Evolutionary conservation across 129 eudicot genomes (phyloP).

Genomic region (Deinandra increscens): DNA sequence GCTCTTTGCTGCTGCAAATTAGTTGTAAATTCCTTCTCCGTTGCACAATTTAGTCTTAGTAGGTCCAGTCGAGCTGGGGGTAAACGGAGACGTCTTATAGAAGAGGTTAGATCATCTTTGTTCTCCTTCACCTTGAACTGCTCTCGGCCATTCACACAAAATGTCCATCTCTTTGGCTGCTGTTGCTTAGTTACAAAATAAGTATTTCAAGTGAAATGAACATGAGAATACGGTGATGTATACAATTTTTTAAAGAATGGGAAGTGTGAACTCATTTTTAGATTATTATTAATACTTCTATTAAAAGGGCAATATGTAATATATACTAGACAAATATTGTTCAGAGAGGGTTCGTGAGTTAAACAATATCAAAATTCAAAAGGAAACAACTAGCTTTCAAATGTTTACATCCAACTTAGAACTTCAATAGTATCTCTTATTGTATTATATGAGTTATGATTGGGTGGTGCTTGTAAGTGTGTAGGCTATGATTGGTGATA

Average conservation of each 20-base stretch:
- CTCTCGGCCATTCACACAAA: conserved; percentile 13
- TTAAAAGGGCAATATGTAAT: conserved; percentile 7
- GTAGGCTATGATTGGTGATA: conserved; percentile 15
- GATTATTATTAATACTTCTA: conserved; percentile 11
- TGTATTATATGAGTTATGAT: not conserved
- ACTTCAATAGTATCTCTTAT: not conserved
- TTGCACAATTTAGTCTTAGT: conserved; percentile 49
- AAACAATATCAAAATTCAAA: not conserved
- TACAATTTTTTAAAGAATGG: not conserved
- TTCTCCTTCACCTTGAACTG: not conserved
- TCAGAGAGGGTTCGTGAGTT: not conserved
- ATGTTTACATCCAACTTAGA: not conserved
- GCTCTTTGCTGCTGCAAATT: conserved; percentile 92
- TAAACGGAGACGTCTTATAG: conserved; percentile 78
- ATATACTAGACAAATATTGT: not conserved
- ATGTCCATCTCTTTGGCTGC: conserved; percentile 8
- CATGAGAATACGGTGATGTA: not conserved
- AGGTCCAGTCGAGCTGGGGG: conserved; percentile 88
- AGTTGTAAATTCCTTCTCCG: conserved; percentile 69
- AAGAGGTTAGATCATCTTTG: conserved; percentile 58
- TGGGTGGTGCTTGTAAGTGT: not conserved
- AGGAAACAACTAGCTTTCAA: not conserved
- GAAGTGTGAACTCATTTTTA: conserved; percentile 7
- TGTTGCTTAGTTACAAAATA: conserved; percentile 3
- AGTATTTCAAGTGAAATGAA: conserved; percentile 8